phyloP scores from a whole-genome alignment of 768 basidiomycete genomes.

The Hemileccinum impolitum region DNA sequence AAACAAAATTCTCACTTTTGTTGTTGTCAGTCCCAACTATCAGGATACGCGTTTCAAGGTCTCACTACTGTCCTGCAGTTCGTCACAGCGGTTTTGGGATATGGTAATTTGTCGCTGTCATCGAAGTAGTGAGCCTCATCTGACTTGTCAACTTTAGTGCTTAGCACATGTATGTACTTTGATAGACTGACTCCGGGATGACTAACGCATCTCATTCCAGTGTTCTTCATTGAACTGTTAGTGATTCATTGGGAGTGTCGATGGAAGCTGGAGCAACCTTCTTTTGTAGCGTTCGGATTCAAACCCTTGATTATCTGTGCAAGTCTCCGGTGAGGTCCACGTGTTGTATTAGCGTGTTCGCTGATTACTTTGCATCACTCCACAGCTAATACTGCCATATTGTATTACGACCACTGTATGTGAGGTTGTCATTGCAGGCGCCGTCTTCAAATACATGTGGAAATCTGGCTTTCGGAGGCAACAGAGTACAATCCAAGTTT shows the following conservation, averaged over 20 bases:
- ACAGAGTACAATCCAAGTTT: slow-evolving; percentile 3
- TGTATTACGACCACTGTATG: neutral
- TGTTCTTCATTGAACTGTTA: neutral
- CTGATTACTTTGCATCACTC: neutral
- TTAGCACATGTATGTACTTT: slow-evolving; percentile 9
- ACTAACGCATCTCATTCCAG: neutral
- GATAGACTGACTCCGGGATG: neutral
- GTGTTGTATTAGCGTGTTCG: neutral
- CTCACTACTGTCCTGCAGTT: slow-evolving; percentile 4
- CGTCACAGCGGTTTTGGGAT: neutral
- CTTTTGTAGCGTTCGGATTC: neutral
- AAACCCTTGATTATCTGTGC: neutral
- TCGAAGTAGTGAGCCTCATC: neutral
- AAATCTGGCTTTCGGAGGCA: slow-evolving; percentile 10
- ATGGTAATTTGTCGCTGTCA: neutral
- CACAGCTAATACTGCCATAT: slow-evolving; percentile 2
- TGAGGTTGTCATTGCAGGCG: slow-evolving; percentile 2
- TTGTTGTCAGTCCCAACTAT: slow-evolving; percentile 7
- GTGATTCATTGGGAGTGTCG: neutral
- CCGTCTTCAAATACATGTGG: slow-evolving; percentile 17
- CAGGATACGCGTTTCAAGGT: neutral
- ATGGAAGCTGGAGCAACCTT: neutral
- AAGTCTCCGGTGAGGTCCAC: neutral
- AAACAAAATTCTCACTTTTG: slow-evolving; percentile 11
- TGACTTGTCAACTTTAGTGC: slow-evolving; percentile 3